phyloP scores from a whole-genome alignment of 306 rosid genomes.

The Inga oerstediana region DNA sequence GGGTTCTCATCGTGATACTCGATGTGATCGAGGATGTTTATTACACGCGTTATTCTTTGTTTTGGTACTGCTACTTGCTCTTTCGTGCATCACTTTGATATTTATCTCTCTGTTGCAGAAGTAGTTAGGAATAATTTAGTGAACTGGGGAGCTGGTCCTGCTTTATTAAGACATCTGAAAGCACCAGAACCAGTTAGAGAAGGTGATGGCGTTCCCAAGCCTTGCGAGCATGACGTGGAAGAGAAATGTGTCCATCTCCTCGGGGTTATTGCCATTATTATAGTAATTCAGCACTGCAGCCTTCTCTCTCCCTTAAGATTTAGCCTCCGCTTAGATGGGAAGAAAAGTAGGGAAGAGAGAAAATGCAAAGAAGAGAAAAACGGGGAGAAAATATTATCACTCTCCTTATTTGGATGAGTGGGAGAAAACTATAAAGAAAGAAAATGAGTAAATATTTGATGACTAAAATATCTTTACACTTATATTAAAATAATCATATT shows the following conservation, averaged over 20 bases:
- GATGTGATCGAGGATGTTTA: background rate
- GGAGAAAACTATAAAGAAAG: too few species aligned
- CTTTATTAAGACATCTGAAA: conserved; percentile 45
- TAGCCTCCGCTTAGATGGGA: too few species aligned
- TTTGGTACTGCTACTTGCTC: background rate
- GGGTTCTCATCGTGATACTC: background rate
- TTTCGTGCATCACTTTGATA: background rate
- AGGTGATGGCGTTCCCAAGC: background rate
- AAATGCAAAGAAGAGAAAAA: too few species aligned
- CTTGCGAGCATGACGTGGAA: conserved; percentile 43
- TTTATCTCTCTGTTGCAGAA: conserved; percentile 36
- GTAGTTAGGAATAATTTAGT: conserved; percentile 39
- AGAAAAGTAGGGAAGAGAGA: too few species aligned
- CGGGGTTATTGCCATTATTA: conserved; percentile 48
- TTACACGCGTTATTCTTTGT: background rate
- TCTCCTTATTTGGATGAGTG: too few species aligned
- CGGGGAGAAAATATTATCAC: too few species aligned
- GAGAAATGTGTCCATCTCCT: conserved; percentile 46
- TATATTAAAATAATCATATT: too few species aligned
- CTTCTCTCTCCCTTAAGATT: background rate
- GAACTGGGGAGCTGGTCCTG: conserved; percentile 46
- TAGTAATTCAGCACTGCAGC: conserved; percentile 37
- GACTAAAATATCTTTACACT: too few species aligned
- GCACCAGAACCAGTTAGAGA: background rate
- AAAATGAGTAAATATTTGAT: too few species aligned